Base-by-base conservation (phyloP, 768 basidiomycete species). In the Arthromyces matolae region DNA sequence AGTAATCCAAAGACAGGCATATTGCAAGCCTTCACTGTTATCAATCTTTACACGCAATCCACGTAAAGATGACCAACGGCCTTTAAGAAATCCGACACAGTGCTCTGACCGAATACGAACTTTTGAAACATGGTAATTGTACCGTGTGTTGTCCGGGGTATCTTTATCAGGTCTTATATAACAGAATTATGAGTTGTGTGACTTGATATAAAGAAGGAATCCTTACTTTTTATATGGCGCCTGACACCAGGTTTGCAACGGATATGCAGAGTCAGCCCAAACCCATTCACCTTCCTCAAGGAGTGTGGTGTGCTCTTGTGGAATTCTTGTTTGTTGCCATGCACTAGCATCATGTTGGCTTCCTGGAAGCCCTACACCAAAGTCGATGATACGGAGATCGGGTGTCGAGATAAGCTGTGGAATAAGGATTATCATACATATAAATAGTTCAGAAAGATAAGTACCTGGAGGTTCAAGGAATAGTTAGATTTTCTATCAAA, bases 251-350 rank as follows among this genome's bases (percentile, higher is more conserved):
- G n/a, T 0, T 27, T 32, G 20, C 16, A 36, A 20, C 5, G 69
- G 64, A 54, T 71, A 71, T 9, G 70, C 67, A 13, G 70, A 69
- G 53, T 71, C 70, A 14, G 60, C 67, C 67, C 69, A 71, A 18
- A 70, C 55, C 23, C 44, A 70, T 34, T 70, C 69, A 3, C 49
- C 55, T 16, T 41, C 50, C 7, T 52, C 38, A 13, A 71, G 49
- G 6, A 71, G 31, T 1, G n/a, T 32, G 0, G 43, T 24, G 46
- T 62, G 61, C 10, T 67, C 46, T 25, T 59, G 53, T 23, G 27
- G 29, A 4, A 62, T 35, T 4, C 37, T 20, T 1, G 67, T 68
- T 8, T 58, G 25, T 24, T 59, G 31, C 55, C 53, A 71, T 9
- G 66, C 68, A 5, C 62, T 62, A 9, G 70, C 48, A 55, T 72